Evolutionary conservation across 176 grass and related monocot species (phyloP), one percentile per base, ranked within the genome.

Genomic region (Oryza coarctata): DNA sequence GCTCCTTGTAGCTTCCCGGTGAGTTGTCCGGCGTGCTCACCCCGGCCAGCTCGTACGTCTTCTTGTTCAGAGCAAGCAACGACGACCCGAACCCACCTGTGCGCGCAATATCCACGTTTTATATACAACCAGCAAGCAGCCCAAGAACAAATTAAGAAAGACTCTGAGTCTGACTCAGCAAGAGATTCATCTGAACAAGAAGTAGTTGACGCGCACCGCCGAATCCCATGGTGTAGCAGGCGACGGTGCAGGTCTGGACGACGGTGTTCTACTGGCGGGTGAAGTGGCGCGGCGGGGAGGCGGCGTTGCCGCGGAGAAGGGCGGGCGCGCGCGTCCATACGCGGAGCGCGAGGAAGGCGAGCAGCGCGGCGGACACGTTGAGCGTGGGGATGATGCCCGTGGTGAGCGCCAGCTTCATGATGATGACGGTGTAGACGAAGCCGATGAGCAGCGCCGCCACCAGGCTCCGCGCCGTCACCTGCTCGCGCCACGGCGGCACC

Each of bases 41-140:
- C 44, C 94, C 91, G 49, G 88, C 86, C 60, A 89, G 74, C 70
- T 97, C 88, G 40, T 97, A 97, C 12, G 94, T 93, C 78, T 80
- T 93, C 88, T 87, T 93, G 81, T 93, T 66, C 65, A 97, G 80
- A 67, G 68, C 84, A 43, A 86, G 61, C 69, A 97, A 60, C 73
- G 90, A 89, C 5, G 94, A 97, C n/a, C 91, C 91, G 84, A 93
- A 97, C 43, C 91, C 94, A 85, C 91, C 94, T 97, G 41, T 20
- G 41, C 47, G 22, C 63, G 45, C 65, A 10, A 65, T 20, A 39
- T 39, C 72, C 79, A 22, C 29, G 12, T 70, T 77, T 35, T 47
- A 69, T 39, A 31, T 68, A 27, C 10, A 17, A 2, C 20, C 12
- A 26, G 10, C 7, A 34, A 12, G 30, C n/a, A 66, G 25, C 9